Evolutionary conservation across 78 protist species (phyloP).

Genomic region (Chrysochromulina parva): DNA sequence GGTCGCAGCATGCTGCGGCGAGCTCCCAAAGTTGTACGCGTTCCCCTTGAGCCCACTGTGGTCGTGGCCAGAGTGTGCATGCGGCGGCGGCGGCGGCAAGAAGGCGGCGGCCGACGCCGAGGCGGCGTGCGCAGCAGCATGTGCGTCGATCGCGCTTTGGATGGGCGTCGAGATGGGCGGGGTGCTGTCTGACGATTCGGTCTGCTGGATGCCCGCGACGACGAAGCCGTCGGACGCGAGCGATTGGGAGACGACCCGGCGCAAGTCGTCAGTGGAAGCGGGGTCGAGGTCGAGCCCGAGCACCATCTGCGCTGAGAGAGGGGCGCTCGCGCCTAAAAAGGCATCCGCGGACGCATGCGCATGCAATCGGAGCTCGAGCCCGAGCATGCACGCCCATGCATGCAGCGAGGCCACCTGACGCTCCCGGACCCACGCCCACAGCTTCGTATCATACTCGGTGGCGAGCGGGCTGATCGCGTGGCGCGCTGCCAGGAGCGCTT

Average conservation of each 20-base stretch:
- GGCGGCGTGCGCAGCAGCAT: too few species aligned
- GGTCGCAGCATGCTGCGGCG: background rate
- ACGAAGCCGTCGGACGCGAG: background rate
- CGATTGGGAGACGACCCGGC: background rate
- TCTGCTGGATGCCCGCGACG: background rate
- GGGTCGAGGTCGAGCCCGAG: slow-evolving; percentile 3
- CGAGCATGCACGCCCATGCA: background rate
- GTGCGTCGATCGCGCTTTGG: too few species aligned
- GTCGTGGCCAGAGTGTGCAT: too few species aligned
- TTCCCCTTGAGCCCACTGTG: background rate
- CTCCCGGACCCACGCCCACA: background rate
- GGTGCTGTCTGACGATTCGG: too few species aligned
- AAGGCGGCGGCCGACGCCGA: too few species aligned
- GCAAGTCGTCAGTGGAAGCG: background rate
- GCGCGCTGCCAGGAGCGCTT: background rate
- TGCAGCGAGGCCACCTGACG: background rate
- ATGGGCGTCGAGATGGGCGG: too few species aligned
- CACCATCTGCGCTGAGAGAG: background rate
- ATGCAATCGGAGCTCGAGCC: background rate
- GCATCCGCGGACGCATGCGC: background rate
- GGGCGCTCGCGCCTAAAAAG: background rate
- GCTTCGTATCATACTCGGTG: background rate
- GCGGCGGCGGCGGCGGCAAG: too few species aligned
- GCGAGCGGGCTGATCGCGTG: background rate
- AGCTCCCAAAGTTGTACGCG: background rate